Percentiles rank a stretch among this genome's conserved stretches.
Evolutionary conservation across 768 basidiomycete species (phyloP).

Genomic region (Wakefieldia striispora): DNA sequence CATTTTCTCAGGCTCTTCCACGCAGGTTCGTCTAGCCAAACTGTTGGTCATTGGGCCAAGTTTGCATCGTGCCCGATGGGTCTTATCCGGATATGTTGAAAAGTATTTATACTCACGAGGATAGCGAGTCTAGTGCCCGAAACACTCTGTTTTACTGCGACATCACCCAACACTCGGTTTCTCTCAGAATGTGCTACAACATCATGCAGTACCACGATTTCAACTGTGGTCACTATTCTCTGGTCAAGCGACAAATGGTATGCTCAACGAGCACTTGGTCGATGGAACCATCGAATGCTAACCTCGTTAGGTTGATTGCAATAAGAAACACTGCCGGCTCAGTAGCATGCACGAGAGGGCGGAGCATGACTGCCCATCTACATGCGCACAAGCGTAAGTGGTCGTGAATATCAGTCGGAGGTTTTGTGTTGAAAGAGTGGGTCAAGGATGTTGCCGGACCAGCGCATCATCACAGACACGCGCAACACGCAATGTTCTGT

Average conservation of each 20-base stretch:
- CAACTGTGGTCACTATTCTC: constrained; percentile 31
- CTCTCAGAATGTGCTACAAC: constrained; percentile 32
- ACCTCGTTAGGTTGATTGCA: constrained; percentile 48
- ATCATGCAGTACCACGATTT: constrained; percentile 34
- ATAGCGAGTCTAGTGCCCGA: background rate
- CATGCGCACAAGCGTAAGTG: constrained; percentile 39
- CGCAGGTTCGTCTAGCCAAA: constrained; percentile 6
- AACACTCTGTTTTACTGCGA: constrained; percentile 3
- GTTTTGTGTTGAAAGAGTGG: constrained; percentile 2
- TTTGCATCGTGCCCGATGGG: constrained; percentile 4
- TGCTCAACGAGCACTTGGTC: background rate
- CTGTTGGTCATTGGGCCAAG: background rate
- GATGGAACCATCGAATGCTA: background rate
- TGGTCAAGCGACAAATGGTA: constrained; percentile 37
- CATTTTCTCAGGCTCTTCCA: constrained; percentile 16
- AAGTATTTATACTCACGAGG: constrained; percentile 23
- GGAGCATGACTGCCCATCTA: constrained; percentile 37
- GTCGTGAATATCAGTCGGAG: background rate
- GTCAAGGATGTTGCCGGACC: constrained; percentile 28
- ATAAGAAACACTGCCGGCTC: constrained; percentile 35
- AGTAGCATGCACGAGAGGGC: constrained; percentile 36
- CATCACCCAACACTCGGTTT: background rate
- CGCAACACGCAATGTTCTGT: constrained; percentile 8
- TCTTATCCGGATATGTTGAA: background rate
- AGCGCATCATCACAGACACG: constrained; percentile 27